Evolutionary conservation across 75 land plant species (phyloP), one percentile per base, ranked within the genome.

Genomic region (Sequoia sempervirens): DNA sequence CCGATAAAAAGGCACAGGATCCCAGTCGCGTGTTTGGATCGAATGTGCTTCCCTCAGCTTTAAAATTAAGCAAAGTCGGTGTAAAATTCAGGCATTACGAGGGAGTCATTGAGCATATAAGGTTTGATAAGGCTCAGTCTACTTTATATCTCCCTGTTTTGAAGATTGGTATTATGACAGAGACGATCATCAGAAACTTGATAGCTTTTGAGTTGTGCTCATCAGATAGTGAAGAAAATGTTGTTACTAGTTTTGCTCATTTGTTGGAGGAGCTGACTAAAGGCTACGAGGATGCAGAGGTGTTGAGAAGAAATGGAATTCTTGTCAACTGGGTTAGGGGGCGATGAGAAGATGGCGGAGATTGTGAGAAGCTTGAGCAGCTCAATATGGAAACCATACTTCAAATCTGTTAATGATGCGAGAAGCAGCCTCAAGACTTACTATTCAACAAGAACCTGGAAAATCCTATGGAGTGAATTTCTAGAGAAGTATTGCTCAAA

Each of bases 211-310:
- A 94, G 84, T 87, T 89, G 81, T 90, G 92, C 70, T 88, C 90
- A 52, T 13, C 86, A 12, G 70, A 5, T 2, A 87, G 84, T 18
- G 78, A 87, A 80, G 64, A 81, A 37, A 92, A 89, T 14, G 76
- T 84, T 56, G 87, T 94, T 4, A 89, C 92, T 3, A 85, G 90
- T 23, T 92, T 90, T n/a, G 83, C 89, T 36, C 56, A 88, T 18
- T 90, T 92, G 88, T 84, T 94, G 95, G 91, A 92, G 80, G 87
- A 86, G 84, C 47, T 94, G 84, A 91, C 92, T 30, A 80, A 90
- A 82, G 81, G 84, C 0, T 82, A 72, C 2, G 87, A 86, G 20
- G 95, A 94, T 56, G 92, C 92, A 23, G 84, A 87, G 0, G 75
- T 88, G 85, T 88, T 94, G 58, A 91, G 87, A n/a, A 83, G 88